These are phyloP conservation scores for Gnaphalium uliginosum DNA, from an alignment of 129 eudicot species.

Conservation along the genomic window DNA sequence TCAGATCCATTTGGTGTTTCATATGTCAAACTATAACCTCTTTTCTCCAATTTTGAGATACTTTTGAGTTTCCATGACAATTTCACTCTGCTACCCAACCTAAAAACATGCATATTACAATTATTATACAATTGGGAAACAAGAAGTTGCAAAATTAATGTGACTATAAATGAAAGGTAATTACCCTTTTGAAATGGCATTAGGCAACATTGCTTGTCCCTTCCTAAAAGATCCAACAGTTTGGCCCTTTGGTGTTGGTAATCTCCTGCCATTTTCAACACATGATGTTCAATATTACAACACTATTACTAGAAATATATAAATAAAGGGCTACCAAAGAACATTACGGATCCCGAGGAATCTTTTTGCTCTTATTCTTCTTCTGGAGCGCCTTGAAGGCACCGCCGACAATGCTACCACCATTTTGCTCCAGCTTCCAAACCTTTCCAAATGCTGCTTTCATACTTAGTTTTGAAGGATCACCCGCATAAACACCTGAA, in stretches of 20 bases:
- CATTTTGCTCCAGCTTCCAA: conserved; percentile 87
- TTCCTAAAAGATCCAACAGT: conserved; percentile 94
- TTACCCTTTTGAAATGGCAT: conserved; percentile 76
- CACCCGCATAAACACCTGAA: conserved; percentile 96
- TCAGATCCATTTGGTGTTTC: conserved; percentile 79
- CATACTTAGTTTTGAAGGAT: conserved; percentile 92
- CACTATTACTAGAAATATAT: neutral
- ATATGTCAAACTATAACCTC: conserved; percentile 67
- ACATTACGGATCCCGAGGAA: conserved; percentile 86
- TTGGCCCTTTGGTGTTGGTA: conserved; percentile 92
- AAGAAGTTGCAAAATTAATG: neutral
- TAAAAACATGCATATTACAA: conserved; percentile 26
- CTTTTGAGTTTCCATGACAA: conserved; percentile 81
- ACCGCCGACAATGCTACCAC: conserved; percentile 92
- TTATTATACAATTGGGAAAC: conserved; percentile 13
- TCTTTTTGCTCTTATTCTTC: conserved; percentile 52
- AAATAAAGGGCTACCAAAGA: conserved; percentile 18
- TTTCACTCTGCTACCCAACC: conserved; percentile 85
- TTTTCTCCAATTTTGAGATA: conserved; percentile 49
- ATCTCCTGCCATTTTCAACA: conserved; percentile 58
- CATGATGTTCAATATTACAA: conserved; percentile 22
- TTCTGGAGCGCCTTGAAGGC: conserved; percentile 72
- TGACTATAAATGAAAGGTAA: neutral
- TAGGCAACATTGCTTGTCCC: conserved; percentile 78
- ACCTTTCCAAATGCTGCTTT: conserved; percentile 98